Evolutionary conservation across 2,329 filamentous ascomycete species (phyloP).

Genomic region (Exophiala phaeomuriformis): DNA sequence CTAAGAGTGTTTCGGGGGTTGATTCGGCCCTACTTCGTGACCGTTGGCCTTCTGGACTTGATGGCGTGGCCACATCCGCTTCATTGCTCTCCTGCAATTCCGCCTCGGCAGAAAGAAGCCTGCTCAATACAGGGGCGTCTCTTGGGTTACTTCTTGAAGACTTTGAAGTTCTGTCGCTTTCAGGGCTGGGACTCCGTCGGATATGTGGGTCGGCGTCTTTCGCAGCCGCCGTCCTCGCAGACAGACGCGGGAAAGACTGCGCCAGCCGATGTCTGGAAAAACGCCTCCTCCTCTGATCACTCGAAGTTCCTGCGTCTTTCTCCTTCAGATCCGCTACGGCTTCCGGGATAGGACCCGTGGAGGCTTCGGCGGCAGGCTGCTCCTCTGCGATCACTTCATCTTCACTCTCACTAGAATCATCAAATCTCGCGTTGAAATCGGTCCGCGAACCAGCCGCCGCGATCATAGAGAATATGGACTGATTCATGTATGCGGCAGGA

Average conservation of each 20-base stretch:
- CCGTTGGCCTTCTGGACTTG: slow-evolving; percentile 22
- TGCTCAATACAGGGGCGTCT: slow-evolving; percentile 65
- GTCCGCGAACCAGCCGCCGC: slow-evolving; percentile 76
- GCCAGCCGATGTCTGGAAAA: slow-evolving; percentile 52
- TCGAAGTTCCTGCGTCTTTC: slow-evolving; percentile 2
- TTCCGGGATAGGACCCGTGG: neutral
- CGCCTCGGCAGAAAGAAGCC: slow-evolving; percentile 66
- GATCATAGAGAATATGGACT: slow-evolving; percentile 89
- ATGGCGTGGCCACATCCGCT: slow-evolving; percentile 4
- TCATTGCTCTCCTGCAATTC: slow-evolving; percentile 42
- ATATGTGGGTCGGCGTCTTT: slow-evolving; percentile 8
- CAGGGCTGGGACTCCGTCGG: slow-evolving; percentile 11
- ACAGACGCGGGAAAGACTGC: slow-evolving; percentile 57
- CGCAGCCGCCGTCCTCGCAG: slow-evolving; percentile 25
- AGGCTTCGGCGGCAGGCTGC: neutral
- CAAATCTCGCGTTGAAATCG: slow-evolving; percentile 74
- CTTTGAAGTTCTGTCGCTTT: slow-evolving; percentile 17
- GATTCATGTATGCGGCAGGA: slow-evolving; percentile 68
- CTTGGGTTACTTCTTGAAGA: slow-evolving; percentile 34
- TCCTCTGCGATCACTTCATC: slow-evolving; percentile 35
- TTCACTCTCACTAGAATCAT: slow-evolving; percentile 76
- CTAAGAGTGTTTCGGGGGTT: slow-evolving; percentile 51
- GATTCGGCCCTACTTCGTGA: slow-evolving; percentile 33
- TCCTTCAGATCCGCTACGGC: slow-evolving; percentile 2
- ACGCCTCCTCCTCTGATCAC: slow-evolving; percentile 16